Conservation (phyloP, 2,329 filamentous ascomycete species). For the Aspergillus alliaceus region DNA sequence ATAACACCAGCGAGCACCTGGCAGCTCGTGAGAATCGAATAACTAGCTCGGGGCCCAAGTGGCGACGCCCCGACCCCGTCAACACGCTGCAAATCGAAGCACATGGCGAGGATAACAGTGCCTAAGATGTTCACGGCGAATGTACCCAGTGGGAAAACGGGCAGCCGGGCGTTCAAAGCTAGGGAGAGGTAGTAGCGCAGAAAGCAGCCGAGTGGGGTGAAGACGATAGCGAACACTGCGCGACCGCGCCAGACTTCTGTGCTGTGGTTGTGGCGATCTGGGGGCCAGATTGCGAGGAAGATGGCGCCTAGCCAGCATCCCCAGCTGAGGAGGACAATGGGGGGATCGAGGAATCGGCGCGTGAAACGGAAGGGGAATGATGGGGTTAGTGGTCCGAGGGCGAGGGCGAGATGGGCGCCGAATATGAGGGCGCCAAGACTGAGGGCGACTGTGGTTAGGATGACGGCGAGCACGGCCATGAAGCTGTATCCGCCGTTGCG, state of each 20-base stretch:
- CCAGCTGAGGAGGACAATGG: slow-evolving; percentile 64
- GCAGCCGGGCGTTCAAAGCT: slow-evolving; percentile 65
- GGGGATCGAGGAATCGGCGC: slow-evolving; percentile 63
- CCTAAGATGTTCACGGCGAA: slow-evolving; percentile 80
- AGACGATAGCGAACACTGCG: slow-evolving; percentile 74
- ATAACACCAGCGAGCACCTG: slow-evolving; percentile 67
- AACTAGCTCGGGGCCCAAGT: slow-evolving; percentile 46
- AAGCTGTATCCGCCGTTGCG: slow-evolving; percentile 78
- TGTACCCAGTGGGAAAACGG: slow-evolving; percentile 79
- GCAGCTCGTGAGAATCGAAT: slow-evolving; percentile 52
- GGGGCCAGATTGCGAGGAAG: slow-evolving; percentile 70
- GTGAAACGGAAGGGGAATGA: slow-evolving; percentile 59
- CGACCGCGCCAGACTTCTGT: slow-evolving; percentile 70
- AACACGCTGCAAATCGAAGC: slow-evolving; percentile 75
- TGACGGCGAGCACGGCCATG: slow-evolving; percentile 73
- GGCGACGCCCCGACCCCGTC: slow-evolving; percentile 45
- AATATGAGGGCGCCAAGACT: slow-evolving; percentile 68
- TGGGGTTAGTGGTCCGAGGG: slow-evolving; percentile 59
- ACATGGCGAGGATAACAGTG: slow-evolving; percentile 71
- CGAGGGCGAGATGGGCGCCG: slow-evolving; percentile 73
- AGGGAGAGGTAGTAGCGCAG: slow-evolving; percentile 71
- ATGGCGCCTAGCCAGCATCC: slow-evolving; percentile 78
- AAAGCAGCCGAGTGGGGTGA: slow-evolving; percentile 78
- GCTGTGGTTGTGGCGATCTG: slow-evolving; percentile 47
- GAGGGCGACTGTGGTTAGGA: slow-evolving; percentile 70